phyloP scores from a whole-genome alignment of 1,139 yeast species.

The Saccharomyces hybrid region DNA sequence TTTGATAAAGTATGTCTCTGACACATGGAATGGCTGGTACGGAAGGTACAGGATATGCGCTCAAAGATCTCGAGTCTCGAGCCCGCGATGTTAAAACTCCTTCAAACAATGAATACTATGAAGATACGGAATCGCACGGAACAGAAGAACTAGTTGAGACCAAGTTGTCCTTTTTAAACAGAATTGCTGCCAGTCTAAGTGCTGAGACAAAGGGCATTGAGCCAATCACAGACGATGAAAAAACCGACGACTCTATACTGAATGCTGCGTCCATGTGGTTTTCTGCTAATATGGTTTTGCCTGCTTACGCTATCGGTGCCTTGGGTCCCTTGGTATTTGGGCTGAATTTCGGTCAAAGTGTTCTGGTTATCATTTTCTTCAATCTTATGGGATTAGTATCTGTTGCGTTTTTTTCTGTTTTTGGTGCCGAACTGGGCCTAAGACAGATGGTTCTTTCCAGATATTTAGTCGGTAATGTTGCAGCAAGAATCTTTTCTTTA shows the following conservation, averaged over 20 bases:
- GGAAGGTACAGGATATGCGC: not conserved
- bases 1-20: not conserved
- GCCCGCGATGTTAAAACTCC: not conserved
- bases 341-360: constrained; percentile 58
- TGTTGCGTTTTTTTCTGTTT: constrained; percentile 74
- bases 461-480: constrained; percentile 66
- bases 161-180: constrained; percentile 28
- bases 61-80: not conserved
- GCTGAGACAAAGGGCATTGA: constrained; percentile 46
- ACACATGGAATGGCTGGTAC: not conserved
- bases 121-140: not conserved
- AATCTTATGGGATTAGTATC: constrained; percentile 63
- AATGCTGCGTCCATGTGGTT: constrained; percentile 88
- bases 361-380: constrained; percentile 61
- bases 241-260: constrained; percentile 49
- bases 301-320: constrained; percentile 76
- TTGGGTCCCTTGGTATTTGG: constrained; percentile 51
- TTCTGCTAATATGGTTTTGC: constrained; percentile 82
- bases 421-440: constrained; percentile 79
- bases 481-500: constrained; percentile 69
- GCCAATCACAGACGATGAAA: constrained; percentile 39
- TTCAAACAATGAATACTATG: not conserved
- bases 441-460: constrained; percentile 83
- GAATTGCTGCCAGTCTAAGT: constrained; percentile 33
- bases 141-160: constrained; percentile 7